Conservation (phyloP, 495 filamentous ascomycete genomes). For the Letharia columbiana region DNA sequence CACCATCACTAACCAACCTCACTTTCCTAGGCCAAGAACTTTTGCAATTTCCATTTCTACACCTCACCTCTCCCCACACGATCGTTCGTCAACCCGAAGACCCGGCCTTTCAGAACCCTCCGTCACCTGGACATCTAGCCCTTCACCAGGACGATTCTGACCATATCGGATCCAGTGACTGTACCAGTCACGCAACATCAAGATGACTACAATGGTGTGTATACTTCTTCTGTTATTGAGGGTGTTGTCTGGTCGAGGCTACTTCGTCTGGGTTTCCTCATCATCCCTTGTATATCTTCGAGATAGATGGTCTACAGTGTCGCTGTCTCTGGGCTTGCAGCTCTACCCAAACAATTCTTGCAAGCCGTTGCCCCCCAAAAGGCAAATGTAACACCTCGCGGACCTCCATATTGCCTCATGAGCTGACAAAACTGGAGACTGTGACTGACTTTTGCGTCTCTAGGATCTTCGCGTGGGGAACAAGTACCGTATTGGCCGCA, state of each 20-base stretch:
- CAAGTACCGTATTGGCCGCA: conserved; percentile 99
- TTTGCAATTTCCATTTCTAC: conserved; percentile 1
- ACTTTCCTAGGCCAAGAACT: neutral
- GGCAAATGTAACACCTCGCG: conserved; percentile 10
- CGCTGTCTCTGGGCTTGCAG: conserved; percentile 9
- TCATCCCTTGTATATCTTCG: conserved; percentile 7
- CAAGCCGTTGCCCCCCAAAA: conserved; percentile 5
- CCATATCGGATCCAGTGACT: conserved; percentile 26
- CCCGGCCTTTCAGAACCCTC: neutral
- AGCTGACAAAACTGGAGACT: neutral
- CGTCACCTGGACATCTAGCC: conserved; percentile 10
- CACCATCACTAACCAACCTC: conserved; percentile 7
- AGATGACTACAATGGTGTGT: conserved; percentile 48
- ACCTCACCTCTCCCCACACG: conserved; percentile 2
- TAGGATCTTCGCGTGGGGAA: conserved; percentile 99
- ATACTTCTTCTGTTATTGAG: conserved; percentile 28
- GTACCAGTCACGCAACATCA: conserved; percentile 26
- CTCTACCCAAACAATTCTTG: conserved; percentile 11
- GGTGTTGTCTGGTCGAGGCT: neutral
- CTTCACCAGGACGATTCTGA: neutral
- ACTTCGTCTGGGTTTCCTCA: too few species aligned
- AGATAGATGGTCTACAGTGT: conserved; percentile 14
- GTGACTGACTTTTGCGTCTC: conserved; percentile 30
- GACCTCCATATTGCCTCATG: neutral
- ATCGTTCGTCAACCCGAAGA: conserved; percentile 16